These are phyloP conservation scores for Vitis hybrid DNA, from an alignment of 177 flowering plant genomes.

Conservation along the genomic window DNA sequence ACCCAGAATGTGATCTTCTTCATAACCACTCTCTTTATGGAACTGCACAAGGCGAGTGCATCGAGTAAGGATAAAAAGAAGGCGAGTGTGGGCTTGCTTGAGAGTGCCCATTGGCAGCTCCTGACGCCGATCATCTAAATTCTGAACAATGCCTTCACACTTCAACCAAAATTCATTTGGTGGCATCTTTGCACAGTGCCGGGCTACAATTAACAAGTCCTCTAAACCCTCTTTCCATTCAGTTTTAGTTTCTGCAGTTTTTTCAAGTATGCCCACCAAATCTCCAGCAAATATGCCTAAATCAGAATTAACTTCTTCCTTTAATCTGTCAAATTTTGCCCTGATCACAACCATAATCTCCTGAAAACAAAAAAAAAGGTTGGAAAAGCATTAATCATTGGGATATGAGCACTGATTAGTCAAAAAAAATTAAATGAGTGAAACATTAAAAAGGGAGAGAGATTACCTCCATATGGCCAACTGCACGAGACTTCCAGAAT, in stretches of 20 bases:
- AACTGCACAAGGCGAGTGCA: constrained; percentile 95
- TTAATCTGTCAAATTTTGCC: constrained; percentile 71
- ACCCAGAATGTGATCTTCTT: constrained; percentile 67
- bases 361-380: constrained; percentile 32
- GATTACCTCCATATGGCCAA: constrained; percentile 77
- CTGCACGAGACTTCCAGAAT: constrained; percentile 76
- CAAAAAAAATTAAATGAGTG: not conserved
- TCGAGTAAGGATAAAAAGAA: constrained; percentile 90
- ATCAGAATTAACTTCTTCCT: constrained; percentile 87
- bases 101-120: constrained; percentile 81
- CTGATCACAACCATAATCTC: constrained; percentile 72
- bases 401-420: not conserved
- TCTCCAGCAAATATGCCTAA: constrained; percentile 84
- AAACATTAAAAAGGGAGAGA: not conserved
- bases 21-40: constrained; percentile 85
- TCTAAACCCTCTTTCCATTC: constrained; percentile 78
- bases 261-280: constrained; percentile 73
- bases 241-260: constrained; percentile 49
- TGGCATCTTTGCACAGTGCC: constrained; percentile 79
- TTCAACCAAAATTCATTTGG: constrained; percentile 88
- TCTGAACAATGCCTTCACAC: constrained; percentile 91
- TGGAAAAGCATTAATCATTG: not conserved
- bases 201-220: constrained; percentile 76
- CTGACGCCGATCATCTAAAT: constrained; percentile 88
- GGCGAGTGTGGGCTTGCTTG: constrained; percentile 83